Evolutionary conservation across 139 green algal species (phyloP), one percentile per base, ranked within the genome.

Genomic region (Haematococcus lacustris): DNA sequence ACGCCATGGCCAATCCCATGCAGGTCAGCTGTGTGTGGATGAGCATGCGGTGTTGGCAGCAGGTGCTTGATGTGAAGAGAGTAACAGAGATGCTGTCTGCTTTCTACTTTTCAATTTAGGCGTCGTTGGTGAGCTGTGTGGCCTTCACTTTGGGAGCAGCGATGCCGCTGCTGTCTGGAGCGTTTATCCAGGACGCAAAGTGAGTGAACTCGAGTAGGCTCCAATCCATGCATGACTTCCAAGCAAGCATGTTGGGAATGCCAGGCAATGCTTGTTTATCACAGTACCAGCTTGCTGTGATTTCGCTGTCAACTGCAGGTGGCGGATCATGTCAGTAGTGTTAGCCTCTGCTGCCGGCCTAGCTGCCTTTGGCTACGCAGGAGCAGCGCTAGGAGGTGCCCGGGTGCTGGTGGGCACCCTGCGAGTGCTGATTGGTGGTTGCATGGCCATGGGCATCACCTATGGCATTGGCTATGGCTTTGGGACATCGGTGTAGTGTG

Each of bases 1-100:
- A 97, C 62, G 86, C 91, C 34, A 76, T 95, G 61, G 77, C 87
- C 28, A 93, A 93, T 72, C 91, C 91, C 3, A 68, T 84, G 38
- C 90, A 90, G n/a, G n/a, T n/a, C n/a, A 64, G 83, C 73, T 38
- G 1, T 4, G 41, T 73, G 68, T 51, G 57, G 57, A 65, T 64
- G 41, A 30, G 51, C 34, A 6, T 38, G 30, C 26, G 51, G 32
- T 74, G 34, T 34, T n/a, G 5, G 3, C 1, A 2, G 1, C 51
- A 33, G 69, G 33, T 25, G 30, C 68, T 39, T 37, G 34, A 40
- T 73, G 34, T 65, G 6, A 66, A 25, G 38, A 41, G 64, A 47
- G 28, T 17, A 26, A 65, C 28, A n/a, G 4, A 33, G 32, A 47
- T 74, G 69, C 33, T n/a, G n/a, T n/a, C n/a, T n/a, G 21, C n/a